Evolutionary conservation across 2,329 filamentous ascomycete species (phyloP).

Genomic region (Fusarium veterinarium): DNA sequence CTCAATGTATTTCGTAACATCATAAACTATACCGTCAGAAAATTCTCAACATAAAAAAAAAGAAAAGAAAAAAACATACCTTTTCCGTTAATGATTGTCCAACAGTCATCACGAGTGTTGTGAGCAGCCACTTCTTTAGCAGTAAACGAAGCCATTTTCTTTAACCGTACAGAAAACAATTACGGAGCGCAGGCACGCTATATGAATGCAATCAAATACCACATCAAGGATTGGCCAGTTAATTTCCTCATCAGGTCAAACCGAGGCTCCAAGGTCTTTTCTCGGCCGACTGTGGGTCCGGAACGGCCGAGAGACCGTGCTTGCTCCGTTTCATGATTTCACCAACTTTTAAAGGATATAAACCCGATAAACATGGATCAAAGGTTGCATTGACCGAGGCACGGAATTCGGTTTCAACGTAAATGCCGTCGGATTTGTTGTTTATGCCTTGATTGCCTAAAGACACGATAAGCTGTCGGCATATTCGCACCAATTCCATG

Average conservation of each 20-base stretch:
- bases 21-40: constrained; percentile 59
- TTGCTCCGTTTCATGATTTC: constrained; percentile 8
- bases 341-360: constrained; percentile 4
- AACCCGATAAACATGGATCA: constrained; percentile 10
- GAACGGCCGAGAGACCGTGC: constrained; percentile 25
- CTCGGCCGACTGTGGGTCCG: constrained; percentile 40
- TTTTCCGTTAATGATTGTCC: constrained; percentile 68
- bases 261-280: constrained; percentile 37
- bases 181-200: constrained; percentile 1
- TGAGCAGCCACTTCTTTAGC: constrained; percentile 61
- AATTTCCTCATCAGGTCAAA: constrained; percentile 13
- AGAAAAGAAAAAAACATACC: constrained; percentile 53
- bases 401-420: constrained; percentile 16
- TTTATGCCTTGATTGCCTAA: not conserved
- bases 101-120: constrained; percentile 59
- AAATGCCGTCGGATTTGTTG: not conserved
- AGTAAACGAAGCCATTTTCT: constrained; percentile 40
- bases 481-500: not conserved
- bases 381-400: constrained; percentile 17
- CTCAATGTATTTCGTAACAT: constrained; percentile 66
- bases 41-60: not conserved
- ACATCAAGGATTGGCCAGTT: not conserved
- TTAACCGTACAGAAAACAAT: not conserved
- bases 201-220: constrained; percentile 24
- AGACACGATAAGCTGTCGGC: not conserved